Conservation (phyloP, 345 rosid species). For the Citrus sinensis region DNA sequence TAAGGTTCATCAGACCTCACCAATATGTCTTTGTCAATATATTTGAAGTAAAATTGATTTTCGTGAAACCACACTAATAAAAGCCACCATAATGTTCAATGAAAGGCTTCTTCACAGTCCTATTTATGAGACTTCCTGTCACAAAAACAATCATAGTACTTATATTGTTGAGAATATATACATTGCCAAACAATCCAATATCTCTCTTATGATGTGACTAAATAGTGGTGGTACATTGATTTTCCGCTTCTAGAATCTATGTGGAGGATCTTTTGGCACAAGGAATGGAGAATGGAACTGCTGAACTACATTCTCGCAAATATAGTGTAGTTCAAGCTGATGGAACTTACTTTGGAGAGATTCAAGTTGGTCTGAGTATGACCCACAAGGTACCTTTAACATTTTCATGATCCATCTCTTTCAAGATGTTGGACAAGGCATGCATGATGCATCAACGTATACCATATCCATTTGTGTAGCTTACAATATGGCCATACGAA, state of each 20-base stretch:
- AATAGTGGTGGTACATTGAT: background rate
- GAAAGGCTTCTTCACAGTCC: background rate
- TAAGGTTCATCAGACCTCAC: background rate
- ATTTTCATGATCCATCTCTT: background rate
- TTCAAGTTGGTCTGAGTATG: conserved; percentile 61
- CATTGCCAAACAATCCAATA: background rate
- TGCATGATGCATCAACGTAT: background rate
- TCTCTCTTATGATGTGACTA: background rate
- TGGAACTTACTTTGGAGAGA: conserved; percentile 59
- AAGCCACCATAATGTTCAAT: background rate
- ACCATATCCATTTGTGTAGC: background rate
- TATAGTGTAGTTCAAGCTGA: conserved; percentile 46
- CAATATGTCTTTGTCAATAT: background rate
- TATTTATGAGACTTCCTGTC: background rate
- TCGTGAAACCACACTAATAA: background rate
- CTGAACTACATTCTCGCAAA: conserved; percentile 58
- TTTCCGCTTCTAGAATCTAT: conserved; percentile 41
- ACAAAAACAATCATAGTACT: background rate
- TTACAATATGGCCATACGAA: background rate
- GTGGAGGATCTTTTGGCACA: conserved; percentile 66
- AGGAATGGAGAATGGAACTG: conserved; percentile 76
- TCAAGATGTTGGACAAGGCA: too few species aligned
- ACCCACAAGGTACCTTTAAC: conserved; percentile 29
- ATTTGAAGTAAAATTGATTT: background rate
- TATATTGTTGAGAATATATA: background rate